phyloP scores from a whole-genome alignment of 2,329 filamentous ascomycete genomes.

The Pseudogymnoascus verrucosus region DNA sequence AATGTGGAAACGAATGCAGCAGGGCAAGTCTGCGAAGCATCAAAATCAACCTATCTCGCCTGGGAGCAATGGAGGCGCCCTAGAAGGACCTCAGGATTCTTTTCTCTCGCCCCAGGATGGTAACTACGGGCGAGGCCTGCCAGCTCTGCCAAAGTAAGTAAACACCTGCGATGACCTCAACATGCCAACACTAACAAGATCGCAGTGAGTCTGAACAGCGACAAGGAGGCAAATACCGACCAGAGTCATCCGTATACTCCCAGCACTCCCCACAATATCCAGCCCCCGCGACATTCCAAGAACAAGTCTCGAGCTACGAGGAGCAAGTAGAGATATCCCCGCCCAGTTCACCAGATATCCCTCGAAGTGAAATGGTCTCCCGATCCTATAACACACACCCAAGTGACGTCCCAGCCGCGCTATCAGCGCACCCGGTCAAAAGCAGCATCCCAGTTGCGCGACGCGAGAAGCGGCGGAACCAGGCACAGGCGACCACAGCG shows the following conservation, averaged over 20 bases:
- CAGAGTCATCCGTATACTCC: constrained; percentile 56
- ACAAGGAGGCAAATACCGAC: constrained; percentile 32
- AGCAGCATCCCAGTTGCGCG: constrained; percentile 27
- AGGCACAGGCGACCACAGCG: constrained; percentile 16
- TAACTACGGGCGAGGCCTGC: constrained; percentile 24
- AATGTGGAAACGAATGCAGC: constrained; percentile 50
- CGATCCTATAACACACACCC: neutral
- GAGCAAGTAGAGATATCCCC: constrained; percentile 33
- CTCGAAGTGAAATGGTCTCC: neutral
- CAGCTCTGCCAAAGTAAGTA: constrained; percentile 33
- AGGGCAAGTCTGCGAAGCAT: neutral
- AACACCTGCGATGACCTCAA: neutral
- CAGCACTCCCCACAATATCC: constrained; percentile 38
- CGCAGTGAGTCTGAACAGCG: constrained; percentile 14
- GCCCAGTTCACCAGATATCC: constrained; percentile 33
- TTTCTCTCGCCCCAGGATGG: neutral
- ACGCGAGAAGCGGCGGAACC: constrained; percentile 25
- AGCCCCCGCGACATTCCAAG: constrained; percentile 12
- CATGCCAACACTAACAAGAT: neutral
- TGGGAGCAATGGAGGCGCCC: neutral
- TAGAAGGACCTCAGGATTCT: neutral
- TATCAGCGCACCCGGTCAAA: constrained; percentile 11
- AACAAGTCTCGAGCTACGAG: constrained; percentile 12
- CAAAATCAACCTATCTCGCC: constrained; percentile 1
- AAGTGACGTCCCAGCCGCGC: neutral